Percentiles rank a stretch among this genome's conserved stretches.
Conservation (phyloP, 108 stramenopile genomes). For the Skeletonema menzelii region DNA sequence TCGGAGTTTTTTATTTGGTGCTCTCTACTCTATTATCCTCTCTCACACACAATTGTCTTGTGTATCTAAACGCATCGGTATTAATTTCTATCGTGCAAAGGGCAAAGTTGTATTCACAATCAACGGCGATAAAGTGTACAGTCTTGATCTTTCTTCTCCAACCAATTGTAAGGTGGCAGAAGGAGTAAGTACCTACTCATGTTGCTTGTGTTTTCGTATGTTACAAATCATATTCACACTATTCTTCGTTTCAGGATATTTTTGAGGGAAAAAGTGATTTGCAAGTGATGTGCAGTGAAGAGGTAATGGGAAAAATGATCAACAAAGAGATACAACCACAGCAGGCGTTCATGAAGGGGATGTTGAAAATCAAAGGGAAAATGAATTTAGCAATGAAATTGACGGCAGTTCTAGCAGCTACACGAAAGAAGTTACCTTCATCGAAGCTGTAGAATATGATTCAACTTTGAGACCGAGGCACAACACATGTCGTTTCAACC, state of each 20-base stretch:
- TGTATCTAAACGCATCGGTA: not conserved
- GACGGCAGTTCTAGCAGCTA: slow-evolving; percentile 69
- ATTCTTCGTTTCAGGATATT: not conserved
- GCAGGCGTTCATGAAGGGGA: slow-evolving; percentile 57
- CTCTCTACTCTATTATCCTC: not conserved
- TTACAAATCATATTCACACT: too few species aligned
- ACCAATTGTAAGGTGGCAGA: slow-evolving; percentile 18
- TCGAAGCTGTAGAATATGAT: slow-evolving; percentile 28
- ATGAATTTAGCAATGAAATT: slow-evolving; percentile 86
- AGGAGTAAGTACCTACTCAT: slow-evolving; percentile 1
- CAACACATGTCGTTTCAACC: not conserved
- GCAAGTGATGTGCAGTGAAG: slow-evolving; percentile 23
- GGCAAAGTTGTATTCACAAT: slow-evolving; percentile 42
- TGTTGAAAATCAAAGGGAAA: slow-evolving; percentile 82
- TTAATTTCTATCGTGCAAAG: slow-evolving; percentile 6
- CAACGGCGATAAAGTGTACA: slow-evolving; percentile 19
- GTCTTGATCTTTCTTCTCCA: slow-evolving; percentile 42
- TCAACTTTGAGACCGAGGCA: not conserved
- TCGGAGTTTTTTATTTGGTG: not conserved
- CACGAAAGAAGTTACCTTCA: slow-evolving; percentile 60
- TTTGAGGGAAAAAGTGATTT: slow-evolving; percentile 39
- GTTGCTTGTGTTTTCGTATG: too few species aligned
- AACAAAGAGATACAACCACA: slow-evolving; percentile 47
- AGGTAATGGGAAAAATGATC: slow-evolving; percentile 49
- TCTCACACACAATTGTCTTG: not conserved